Evolutionary conservation across 441 rosid genomes (phyloP).

Genomic region (Populus hybrid): DNA sequence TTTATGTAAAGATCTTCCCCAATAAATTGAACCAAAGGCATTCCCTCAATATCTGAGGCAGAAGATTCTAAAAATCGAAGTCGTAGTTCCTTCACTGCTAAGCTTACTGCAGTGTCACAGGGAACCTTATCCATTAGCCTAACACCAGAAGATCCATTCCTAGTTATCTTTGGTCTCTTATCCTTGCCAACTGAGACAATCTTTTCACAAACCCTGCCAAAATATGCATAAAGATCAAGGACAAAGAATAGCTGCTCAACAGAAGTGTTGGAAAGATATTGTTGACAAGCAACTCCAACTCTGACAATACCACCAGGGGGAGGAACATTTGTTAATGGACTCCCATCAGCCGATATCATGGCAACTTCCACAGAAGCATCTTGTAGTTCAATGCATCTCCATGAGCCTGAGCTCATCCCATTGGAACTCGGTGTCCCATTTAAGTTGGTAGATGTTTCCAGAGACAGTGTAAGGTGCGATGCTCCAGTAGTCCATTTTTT

Average conservation of each 20-base stretch:
- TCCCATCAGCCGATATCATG: conserved; percentile 91
- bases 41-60: conserved; percentile 49
- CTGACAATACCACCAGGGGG: conserved; percentile 97
- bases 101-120: conserved; percentile 86
- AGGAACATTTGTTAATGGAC: conserved; percentile 74
- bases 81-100: conserved; percentile 66
- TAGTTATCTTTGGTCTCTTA: conserved; percentile 40
- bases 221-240: conserved; percentile 77
- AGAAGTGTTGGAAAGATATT: conserved; percentile 82
- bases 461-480: conserved; percentile 63
- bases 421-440: conserved; percentile 30
- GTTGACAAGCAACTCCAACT: conserved; percentile 83
- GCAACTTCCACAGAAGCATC: conserved; percentile 73
- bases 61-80: conserved; percentile 85
- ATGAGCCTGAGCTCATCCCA: conserved; percentile 46
- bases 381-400: conserved; percentile 85
- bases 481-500: conserved; percentile 85
- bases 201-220: conserved; percentile 79
- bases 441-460: conserved; percentile 59
- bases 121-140: conserved; percentile 91
- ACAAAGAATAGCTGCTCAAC: conserved; percentile 96
- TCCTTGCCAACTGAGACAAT: conserved; percentile 62
- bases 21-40: conserved; percentile 84
- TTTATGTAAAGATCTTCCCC: conserved; percentile 77
- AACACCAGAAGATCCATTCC: conserved; percentile 39